Percentiles rank a stretch among this genome's conserved stretches.
Conservation (phyloP, 345 rosid genomes). For the Geranium rotundifolium region DNA sequence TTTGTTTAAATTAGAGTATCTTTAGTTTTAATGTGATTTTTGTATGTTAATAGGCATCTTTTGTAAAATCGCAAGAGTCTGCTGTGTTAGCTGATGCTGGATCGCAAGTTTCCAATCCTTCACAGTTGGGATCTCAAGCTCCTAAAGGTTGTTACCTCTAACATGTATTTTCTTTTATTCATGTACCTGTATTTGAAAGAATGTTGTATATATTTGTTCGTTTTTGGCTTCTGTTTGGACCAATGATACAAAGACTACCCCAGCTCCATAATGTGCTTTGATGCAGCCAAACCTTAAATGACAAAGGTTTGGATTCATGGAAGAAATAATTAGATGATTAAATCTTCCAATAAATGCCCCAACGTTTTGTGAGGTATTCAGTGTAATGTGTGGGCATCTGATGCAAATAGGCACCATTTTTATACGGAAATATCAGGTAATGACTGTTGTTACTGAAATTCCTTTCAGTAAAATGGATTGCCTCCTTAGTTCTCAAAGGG, state of each 20-base stretch:
- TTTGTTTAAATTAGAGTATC: neutral
- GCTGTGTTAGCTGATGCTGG: slow-evolving; percentile 36
- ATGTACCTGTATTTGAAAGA: no score
- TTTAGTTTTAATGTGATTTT: slow-evolving; percentile 2
- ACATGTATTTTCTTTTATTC: no score
- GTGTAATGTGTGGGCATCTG: slow-evolving; percentile 1
- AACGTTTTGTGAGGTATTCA: neutral
- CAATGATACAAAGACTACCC: no score
- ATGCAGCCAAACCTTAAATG: no score
- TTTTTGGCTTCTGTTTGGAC: neutral
- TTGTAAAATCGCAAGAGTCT: slow-evolving; percentile 42
- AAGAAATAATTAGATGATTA: no score
- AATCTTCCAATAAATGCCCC: neutral
- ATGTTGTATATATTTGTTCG: neutral
- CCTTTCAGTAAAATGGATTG: neutral
- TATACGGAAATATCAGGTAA: neutral
- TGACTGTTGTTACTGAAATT: neutral
- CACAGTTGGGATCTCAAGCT: slow-evolving; percentile 43
- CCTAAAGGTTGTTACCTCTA: slow-evolving; percentile 38
- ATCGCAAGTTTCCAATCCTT: slow-evolving; percentile 31
- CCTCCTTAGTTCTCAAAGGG: neutral
- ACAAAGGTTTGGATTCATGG: no score
- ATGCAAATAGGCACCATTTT: slow-evolving; percentile 2
- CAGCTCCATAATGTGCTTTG: no score
- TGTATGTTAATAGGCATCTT: slow-evolving; percentile 42